Conservation (phyloP, 371 early-diverging fungal genomes). For the Zopfochytrium polystomum region DNA sequence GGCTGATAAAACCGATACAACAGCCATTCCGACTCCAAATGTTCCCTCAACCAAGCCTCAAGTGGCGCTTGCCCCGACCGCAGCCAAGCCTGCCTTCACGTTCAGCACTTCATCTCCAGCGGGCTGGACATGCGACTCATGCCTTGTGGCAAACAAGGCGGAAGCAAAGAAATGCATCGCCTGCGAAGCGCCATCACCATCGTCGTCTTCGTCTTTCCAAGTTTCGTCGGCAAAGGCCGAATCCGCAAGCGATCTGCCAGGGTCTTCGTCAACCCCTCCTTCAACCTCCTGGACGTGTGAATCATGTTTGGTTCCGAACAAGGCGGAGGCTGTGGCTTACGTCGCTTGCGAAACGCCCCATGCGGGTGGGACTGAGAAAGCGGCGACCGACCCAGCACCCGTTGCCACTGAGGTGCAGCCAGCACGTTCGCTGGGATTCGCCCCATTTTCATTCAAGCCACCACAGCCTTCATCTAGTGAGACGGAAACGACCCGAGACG, state of each 20-base stretch:
- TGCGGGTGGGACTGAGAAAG: too few relatives aligned
- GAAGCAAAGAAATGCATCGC: conserved; percentile 40
- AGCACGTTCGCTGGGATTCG: too few relatives aligned
- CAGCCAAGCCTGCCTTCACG: background rate
- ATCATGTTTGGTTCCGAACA: conserved; percentile 11
- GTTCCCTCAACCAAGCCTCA: background rate
- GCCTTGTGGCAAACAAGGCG: conserved; percentile 11
- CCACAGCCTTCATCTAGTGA: too few relatives aligned
- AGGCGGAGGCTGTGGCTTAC: background rate
- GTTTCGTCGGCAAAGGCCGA: too few relatives aligned
- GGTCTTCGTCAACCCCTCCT: too few relatives aligned
- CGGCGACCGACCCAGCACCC: too few relatives aligned
- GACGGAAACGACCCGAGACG: too few relatives aligned
- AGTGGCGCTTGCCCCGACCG: background rate
- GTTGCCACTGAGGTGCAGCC: too few relatives aligned
- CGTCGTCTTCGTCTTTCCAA: background rate
- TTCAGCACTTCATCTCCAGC: background rate
- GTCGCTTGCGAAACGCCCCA: conserved; percentile 11
- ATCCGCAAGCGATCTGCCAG: too few relatives aligned
- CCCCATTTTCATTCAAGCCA: too few relatives aligned
- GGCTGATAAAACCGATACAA: background rate
- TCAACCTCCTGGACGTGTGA: conserved; percentile 11
- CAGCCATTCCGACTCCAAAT: conserved; percentile 3
- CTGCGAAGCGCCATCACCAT: conserved; percentile 24
- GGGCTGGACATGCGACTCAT: conserved; percentile 10